Base-by-base conservation (phyloP, 2,329 filamentous ascomycete species). In the Geosmithia flava region DNA sequence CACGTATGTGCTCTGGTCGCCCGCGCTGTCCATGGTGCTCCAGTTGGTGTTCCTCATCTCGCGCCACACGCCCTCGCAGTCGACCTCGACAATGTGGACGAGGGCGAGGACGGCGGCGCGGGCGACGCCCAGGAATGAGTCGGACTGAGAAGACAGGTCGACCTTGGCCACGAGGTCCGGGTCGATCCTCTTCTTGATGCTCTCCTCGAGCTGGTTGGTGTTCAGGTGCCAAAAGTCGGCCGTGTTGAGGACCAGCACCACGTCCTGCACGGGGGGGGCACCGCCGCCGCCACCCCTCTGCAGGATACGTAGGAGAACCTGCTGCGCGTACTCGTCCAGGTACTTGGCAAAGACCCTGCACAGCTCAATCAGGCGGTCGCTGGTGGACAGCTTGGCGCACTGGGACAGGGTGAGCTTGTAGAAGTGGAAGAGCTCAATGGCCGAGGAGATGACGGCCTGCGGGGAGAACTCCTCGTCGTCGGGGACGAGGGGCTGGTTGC, bases 31-130 rank as follows among this genome's bases (percentile, higher is more conserved):
- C 72, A 98, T 86, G 53, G 85, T 89, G 63, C 83, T 86, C 93
- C 93, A 98, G 45, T 90, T 86, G 1, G 85, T 95, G 60, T 96
- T 95, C 53, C 83, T 85, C 93, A 98, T 98, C 68, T 97, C 93
- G 49, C 90, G 80, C 93, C 91, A 98, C 16, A 84, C 83, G 0
- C 85, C 79, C 54, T 97, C 91, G 56, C 89, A 85, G 47, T 85
- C 84, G 1, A 82, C 63, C 61, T 95, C 90, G 4, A 95, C 86
- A 58, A 82, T 83, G 51, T 86, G 82, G 5, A 97, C 90, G 44
- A 98, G 72, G 0, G 85, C 79, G 46, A 93, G 75, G 6, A 98
- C 85, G 3, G 88, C 84, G 13, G 89, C 85, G 59, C 87, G 91
- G 2, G 91, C 93, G 39, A 98, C 91, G 2, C 90, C 90, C 70